phyloP scores from a whole-genome alignment of 139 green algal genomes.

The Monoraphidium neglectum region DNA sequence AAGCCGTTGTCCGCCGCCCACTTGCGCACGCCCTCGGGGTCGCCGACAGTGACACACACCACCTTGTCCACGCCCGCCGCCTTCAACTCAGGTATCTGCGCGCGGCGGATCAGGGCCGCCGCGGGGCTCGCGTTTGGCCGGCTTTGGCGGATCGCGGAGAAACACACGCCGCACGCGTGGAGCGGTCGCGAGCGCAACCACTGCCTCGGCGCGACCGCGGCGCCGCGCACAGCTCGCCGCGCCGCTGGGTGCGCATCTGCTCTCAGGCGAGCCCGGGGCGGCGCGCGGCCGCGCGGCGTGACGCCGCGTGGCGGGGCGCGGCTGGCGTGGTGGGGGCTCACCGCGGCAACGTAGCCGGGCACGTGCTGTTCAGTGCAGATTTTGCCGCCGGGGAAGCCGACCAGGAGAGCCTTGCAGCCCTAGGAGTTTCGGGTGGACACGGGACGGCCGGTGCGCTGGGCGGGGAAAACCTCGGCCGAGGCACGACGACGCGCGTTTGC shows the following conservation, averaged over 20 bases:
- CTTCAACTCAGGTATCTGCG: slow-evolving; percentile 24
- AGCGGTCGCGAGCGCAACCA: slow-evolving; percentile 6
- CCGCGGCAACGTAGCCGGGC: slow-evolving; percentile 53
- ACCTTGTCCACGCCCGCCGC: slow-evolving; percentile 40
- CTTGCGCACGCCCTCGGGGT: slow-evolving; percentile 30
- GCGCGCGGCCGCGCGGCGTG: neutral
- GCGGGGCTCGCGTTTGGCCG: no score
- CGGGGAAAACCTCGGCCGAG: no score
- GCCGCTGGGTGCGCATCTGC: neutral
- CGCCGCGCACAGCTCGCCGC: no score
- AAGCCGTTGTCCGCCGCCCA: slow-evolving; percentile 25
- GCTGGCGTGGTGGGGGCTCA: slow-evolving; percentile 3
- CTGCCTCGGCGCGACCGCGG: neutral
- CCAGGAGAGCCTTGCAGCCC: slow-evolving; percentile 55
- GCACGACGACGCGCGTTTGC: no score
- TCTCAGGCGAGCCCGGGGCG: neutral
- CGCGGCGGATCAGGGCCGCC: no score
- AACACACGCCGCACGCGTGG: no score
- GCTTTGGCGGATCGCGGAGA: no score
- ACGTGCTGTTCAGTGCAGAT: slow-evolving; percentile 64
- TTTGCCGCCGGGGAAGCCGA: slow-evolving; percentile 61
- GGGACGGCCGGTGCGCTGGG: no score
- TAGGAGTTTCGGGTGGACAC: slow-evolving; percentile 12
- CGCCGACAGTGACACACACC: slow-evolving; percentile 42
- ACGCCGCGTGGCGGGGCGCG: neutral